A percentile compares a stretch with the other conserved stretches of the same genome.
These are phyloP conservation scores for Tetraselmis chui DNA, from an alignment of 139 green algal species.

Conservation along the genomic window DNA sequence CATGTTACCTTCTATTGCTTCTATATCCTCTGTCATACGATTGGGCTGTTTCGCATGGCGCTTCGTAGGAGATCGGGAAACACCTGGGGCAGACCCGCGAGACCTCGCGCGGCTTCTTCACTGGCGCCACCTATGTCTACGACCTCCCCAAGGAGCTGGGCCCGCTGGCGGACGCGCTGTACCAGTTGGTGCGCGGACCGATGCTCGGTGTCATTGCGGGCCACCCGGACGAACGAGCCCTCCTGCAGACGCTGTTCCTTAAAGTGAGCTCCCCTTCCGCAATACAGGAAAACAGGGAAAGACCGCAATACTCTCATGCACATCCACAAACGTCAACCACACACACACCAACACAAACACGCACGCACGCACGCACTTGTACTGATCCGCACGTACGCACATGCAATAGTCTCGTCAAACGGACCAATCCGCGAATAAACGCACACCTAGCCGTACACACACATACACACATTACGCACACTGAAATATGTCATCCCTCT, in stretches of 20 bases:
- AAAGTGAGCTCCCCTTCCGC: no score
- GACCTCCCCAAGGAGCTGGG: conserved; percentile 17
- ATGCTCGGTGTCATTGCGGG: conserved; percentile 29
- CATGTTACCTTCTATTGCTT: neutral
- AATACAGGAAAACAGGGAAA: no score
- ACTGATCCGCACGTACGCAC: no score
- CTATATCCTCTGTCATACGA: neutral
- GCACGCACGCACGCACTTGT: no score
- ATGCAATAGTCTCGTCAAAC: no score
- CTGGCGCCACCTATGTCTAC: neutral
- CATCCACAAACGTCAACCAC: no score
- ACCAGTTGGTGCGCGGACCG: conserved; percentile 36
- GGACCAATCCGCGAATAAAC: no score
- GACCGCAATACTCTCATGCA: no score
- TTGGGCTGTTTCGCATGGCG: neutral
- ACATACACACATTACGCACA: no score
- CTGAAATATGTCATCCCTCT: no score
- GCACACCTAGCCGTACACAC: no score
- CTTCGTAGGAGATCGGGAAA: neutral
- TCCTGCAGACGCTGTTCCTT: conserved; percentile 36
- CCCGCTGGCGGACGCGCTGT: conserved; percentile 35
- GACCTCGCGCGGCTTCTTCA: neutral
- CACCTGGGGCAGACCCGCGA: neutral
- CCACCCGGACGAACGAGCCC: conserved; percentile 35
- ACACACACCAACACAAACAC: no score